phyloP scores from a whole-genome alignment of 1,284 basidiomycete genomes.

The Trichosporon sp. region DNA sequence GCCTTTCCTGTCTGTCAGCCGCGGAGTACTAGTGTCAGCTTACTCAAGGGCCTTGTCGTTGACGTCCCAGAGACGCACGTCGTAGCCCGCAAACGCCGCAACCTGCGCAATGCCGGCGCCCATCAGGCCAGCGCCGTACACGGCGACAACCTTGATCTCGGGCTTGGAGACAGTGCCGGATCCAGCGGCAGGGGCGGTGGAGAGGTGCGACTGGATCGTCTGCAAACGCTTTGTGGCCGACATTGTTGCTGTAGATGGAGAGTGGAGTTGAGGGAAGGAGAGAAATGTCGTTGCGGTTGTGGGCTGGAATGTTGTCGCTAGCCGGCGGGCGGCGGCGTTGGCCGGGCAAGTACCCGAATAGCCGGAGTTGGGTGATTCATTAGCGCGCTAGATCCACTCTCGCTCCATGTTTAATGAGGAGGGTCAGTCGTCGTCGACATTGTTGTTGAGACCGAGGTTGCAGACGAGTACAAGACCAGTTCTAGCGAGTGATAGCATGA shows the following conservation, averaged over 20 bases:
- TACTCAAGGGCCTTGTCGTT: constrained; percentile 54
- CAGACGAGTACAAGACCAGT: too few relatives aligned
- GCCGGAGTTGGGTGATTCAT: not conserved
- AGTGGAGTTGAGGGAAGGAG: not conserved
- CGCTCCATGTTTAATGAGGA: not conserved
- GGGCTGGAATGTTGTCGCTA: not conserved
- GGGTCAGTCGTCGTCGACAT: too few relatives aligned
- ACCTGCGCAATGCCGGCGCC: constrained; percentile 61
- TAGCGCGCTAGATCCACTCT: not conserved
- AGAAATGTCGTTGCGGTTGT: not conserved
- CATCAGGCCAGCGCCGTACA: constrained; percentile 61
- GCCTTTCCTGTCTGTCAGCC: constrained; percentile 40
- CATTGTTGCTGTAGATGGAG: not conserved
- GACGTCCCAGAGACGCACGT: constrained; percentile 56
- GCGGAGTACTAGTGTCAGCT: not conserved
- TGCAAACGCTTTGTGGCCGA: constrained; percentile 19
- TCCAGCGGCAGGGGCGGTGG: not conserved
- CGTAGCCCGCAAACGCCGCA: constrained; percentile 58
- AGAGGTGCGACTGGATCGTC: constrained; percentile 34
- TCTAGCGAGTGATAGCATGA: not conserved
- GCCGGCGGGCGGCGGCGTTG: not conserved
- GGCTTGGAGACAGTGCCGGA: not conserved
- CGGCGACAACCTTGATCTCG: constrained; percentile 53
- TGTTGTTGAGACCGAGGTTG: not conserved
- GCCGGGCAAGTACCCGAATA: not conserved